Evolutionary conservation across 768 basidiomycete species (phyloP), one percentile per base, ranked within the genome.

Genomic region (Grammothele lineata): DNA sequence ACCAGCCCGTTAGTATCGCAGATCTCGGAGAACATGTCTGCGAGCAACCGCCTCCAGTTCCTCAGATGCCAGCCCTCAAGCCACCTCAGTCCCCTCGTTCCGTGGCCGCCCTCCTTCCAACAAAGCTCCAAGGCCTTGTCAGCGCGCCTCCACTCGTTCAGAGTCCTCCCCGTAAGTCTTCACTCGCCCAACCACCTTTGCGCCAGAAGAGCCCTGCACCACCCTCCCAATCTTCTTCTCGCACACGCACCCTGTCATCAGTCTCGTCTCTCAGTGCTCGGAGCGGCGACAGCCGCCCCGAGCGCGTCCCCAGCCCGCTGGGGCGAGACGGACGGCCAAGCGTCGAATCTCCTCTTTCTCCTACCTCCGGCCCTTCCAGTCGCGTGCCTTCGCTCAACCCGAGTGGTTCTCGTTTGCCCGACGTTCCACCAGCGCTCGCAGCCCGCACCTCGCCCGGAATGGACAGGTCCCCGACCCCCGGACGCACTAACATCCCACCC

Each of bases 1-100:
- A 70, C 56, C 68, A 70, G 8, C 79, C 77, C 1, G 87, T 96
- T 32, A 81, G 86, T 25, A 72, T 95, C 27, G 68, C 74, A 38
- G 74, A 82, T 37, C 80, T 95, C 27, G 81, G 81, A 30, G 86
- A 90, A 51, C 92, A 95, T 61, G 70, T 81, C 61, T 96, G 92
- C 64, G 54, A 71, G 5, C 64, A 72, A 10, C 56, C 72, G 9
- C 73, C 77, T 1, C 72, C 81, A 15, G 61, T 72, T 9, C 54
- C 61, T 36, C 73, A 78, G 39, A 59, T 65, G 14, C 59, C 60
- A 30, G 64, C 53, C 51, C 55, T 61, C 37, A 61, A 56, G 39
- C 69, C 63, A 30, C 69, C 64, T 39, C 70, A 23, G 60, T 70
- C 76, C 18, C 71, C 70, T 23, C 63, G 66, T 44, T 66, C 70